Evolutionary conservation across 768 basidiomycete genomes (phyloP).

Genomic region (Leccinum disarticulatum): DNA sequence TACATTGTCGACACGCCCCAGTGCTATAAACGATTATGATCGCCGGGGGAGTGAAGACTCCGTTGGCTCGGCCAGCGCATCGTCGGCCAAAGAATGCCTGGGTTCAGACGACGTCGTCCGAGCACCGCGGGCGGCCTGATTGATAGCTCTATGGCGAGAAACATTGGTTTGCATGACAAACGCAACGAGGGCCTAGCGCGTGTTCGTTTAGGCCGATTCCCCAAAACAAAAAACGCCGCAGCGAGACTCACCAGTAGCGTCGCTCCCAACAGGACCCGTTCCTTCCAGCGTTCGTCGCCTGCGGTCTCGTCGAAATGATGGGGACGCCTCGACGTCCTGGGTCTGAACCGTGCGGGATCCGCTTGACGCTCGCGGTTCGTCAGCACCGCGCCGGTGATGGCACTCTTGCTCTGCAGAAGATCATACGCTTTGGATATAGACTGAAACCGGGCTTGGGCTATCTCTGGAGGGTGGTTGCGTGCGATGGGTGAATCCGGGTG

Average conservation of each 20-base stretch:
- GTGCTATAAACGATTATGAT: neutral
- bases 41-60: neutral
- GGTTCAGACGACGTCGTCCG: conserved; percentile 7
- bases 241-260: conserved; percentile 45
- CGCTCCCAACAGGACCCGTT: conserved; percentile 56
- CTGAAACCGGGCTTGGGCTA: conserved; percentile 65
- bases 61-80: conserved; percentile 23
- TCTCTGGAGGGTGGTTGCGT: conserved; percentile 42
- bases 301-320: conserved; percentile 46
- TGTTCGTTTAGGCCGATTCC: neutral
- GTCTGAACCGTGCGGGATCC: conserved; percentile 44
- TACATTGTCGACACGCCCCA: neutral
- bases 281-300: conserved; percentile 67
- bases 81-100: conserved; percentile 15
- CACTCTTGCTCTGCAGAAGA: conserved; percentile 49
- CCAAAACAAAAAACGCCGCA: neutral
- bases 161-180: conserved; percentile 36
- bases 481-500: conserved; percentile 67
- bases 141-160: conserved; percentile 33
- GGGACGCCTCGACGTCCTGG: conserved; percentile 39
- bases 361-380: conserved; percentile 18
- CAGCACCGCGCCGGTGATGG: conserved; percentile 19
- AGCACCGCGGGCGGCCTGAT: conserved; percentile 10
- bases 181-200: conserved; percentile 31
- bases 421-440: conserved; percentile 71